Base-by-base conservation (phyloP, 331 rosid genomes). In the Stylosanthes scabra region DNA sequence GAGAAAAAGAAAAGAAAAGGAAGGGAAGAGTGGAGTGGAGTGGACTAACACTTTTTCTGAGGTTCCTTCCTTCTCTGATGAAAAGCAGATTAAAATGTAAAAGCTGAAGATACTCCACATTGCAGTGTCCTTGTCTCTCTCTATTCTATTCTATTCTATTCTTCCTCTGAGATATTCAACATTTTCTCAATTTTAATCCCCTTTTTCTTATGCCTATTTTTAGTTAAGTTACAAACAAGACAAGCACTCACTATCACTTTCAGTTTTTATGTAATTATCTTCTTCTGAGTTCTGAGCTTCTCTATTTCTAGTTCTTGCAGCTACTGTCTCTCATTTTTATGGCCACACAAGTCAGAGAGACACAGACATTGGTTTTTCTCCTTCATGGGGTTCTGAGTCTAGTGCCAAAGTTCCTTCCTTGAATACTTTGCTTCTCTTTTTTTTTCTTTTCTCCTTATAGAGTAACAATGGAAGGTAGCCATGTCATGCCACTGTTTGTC, bases 401-500 rank as follows among this genome's bases (percentile, higher is more conserved):
- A 60, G 45, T 72, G 52, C 7, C 13, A 59, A 72, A 81, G 72
- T 66, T 42, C 44, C 49, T 5, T 16, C 59, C 9, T 60, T 71
- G 47, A 46, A n/a, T 27, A 40, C n/a, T 65, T 31, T 3, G 37
- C 4, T 45, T 44, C 3, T 13, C 31, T 4, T 46, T 7, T 66
- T 42, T 66, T 56, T 7, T 6, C 57, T 31, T n/a, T n/a, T n/a
- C n/a, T 31, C 37, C 37, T 31, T 51, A 10, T 59, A 51, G 64
- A 63, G 66, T 60, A 71, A 66, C 58, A 42, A 83, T 87, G 90
- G 87, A 70, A 81, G 66, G 60, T 69, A 27, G 7, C 14, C 49
- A 55, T 28, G 4, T 31, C 37, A 15, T 49, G 55, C 63, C 60
- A 77, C 25, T 89, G 2, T 77, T 74, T 31, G 27, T 66, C 67